These are phyloP conservation scores for Scedosporium dehoogii DNA, from an alignment of 2,329 filamentous ascomycete species.

Conservation along the genomic window DNA sequence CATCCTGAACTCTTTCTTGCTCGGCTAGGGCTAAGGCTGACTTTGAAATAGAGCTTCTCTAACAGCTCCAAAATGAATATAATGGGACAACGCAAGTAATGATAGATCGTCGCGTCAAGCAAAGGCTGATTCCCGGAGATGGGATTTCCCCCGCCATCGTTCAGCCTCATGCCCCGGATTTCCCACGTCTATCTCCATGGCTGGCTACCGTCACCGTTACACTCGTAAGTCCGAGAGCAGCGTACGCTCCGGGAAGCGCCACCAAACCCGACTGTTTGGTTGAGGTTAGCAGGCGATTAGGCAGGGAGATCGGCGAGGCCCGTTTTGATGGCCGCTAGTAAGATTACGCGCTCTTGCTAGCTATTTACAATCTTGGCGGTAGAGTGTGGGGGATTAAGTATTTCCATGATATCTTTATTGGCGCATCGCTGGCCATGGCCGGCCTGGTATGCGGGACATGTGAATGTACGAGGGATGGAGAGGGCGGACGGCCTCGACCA, in stretches of 20 bases:
- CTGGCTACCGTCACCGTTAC: not conserved
- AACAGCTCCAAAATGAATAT: too few species aligned
- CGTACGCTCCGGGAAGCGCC: not conserved
- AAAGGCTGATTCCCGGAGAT: too few species aligned
- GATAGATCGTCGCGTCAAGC: too few species aligned
- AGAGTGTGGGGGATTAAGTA: not conserved
- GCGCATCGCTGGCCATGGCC: not conserved
- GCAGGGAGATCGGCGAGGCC: not conserved
- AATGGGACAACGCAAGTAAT: too few species aligned
- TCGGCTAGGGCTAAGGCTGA: too few species aligned
- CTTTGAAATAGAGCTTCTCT: too few species aligned
- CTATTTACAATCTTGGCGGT: not conserved
- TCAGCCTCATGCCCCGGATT: not conserved
- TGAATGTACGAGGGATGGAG: not conserved
- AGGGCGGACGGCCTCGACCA: not conserved
- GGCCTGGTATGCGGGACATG: not conserved
- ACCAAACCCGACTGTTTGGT: not conserved
- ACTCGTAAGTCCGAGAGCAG: not conserved
- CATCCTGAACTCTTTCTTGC: too few species aligned
- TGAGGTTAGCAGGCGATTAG: not conserved
- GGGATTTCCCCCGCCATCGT: not conserved
- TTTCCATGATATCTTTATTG: not conserved
- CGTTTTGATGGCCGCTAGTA: not conserved
- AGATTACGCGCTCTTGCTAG: not conserved
- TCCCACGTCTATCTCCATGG: not conserved